Conservation (phyloP, 176 grass and related monocot species). For the Musa schizocarpa region DNA sequence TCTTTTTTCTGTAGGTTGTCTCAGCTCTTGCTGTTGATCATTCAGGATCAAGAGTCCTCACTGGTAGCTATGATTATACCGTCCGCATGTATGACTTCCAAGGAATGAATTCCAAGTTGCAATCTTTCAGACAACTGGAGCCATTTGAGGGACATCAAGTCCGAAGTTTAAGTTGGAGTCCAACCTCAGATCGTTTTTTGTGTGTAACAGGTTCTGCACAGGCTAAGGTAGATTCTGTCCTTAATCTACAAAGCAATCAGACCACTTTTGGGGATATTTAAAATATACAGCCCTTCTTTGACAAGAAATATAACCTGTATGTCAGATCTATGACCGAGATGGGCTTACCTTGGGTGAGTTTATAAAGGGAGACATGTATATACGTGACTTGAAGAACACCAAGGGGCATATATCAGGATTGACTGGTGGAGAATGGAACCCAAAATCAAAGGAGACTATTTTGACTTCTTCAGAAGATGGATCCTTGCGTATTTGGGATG, state of each 20-base stretch:
- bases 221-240: constrained; percentile 62
- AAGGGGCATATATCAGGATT: constrained; percentile 95
- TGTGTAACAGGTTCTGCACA: constrained; percentile 94
- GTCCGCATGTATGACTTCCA: constrained; percentile 97
- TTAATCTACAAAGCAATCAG: not conserved
- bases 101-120: constrained; percentile 95
- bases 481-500: constrained; percentile 92
- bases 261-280: constrained; percentile 1
- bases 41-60: constrained; percentile 85
- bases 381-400: constrained; percentile 95
- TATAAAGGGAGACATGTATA: constrained; percentile 97
- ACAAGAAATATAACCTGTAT: constrained; percentile 18
- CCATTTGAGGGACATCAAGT: constrained; percentile 97
- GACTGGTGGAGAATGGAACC: constrained; percentile 94
- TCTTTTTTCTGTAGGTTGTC: constrained; percentile 54
- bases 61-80: constrained; percentile 94
- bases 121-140: constrained; percentile 92
- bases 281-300: not conserved
- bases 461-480: constrained; percentile 98
- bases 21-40: constrained; percentile 93
- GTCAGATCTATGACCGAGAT: constrained; percentile 91
- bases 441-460: constrained; percentile 92
- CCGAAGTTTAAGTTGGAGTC: constrained; percentile 94
- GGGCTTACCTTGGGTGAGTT: constrained; percentile 92
- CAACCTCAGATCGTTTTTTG: constrained; percentile 80